phyloP scores from a whole-genome alignment of 2,329 filamentous ascomycete genomes.

The Cladophialophora chaetospira region DNA sequence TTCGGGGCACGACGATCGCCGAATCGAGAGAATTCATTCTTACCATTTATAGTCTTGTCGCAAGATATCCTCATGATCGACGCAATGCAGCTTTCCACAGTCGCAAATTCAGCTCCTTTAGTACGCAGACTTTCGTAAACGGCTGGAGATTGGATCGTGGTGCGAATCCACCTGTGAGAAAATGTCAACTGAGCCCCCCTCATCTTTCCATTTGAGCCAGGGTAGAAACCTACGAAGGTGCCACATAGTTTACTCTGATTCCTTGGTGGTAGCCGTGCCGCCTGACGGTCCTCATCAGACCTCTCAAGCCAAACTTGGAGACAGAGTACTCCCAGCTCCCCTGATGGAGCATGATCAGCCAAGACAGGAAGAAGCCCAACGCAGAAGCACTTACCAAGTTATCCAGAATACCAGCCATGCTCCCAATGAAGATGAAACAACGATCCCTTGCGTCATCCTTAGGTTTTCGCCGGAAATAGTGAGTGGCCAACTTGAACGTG shows the following conservation, averaged over 20 bases:
- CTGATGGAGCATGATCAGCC: not conserved
- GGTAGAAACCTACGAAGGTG: slow-evolving; percentile 8
- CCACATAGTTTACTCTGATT: slow-evolving; percentile 18
- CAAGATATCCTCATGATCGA: slow-evolving; percentile 11
- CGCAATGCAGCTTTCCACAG: slow-evolving; percentile 6
- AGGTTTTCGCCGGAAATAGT: slow-evolving; percentile 44
- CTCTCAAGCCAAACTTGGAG: slow-evolving; percentile 14
- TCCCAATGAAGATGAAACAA: slow-evolving; percentile 21
- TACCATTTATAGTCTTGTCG: slow-evolving; percentile 21
- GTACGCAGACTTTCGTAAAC: slow-evolving; percentile 32
- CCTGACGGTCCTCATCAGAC: slow-evolving; percentile 17
- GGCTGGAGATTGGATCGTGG: slow-evolving; percentile 36
- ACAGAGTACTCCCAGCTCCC: slow-evolving; percentile 18
- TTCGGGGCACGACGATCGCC: no score
- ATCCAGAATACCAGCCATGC: slow-evolving; percentile 13
- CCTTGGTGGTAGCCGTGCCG: slow-evolving; percentile 12
- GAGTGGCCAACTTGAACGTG: slow-evolving; percentile 51
- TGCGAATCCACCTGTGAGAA: slow-evolving; percentile 40
- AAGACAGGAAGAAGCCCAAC: not conserved
- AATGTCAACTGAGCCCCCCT: not conserved
- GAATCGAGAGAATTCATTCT: not conserved
- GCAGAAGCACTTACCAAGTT: slow-evolving; percentile 8
- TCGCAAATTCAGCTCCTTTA: slow-evolving; percentile 18
- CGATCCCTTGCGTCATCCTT: slow-evolving; percentile 10
- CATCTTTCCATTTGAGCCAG: not conserved